A percentile compares a stretch with the other conserved stretches of the same genome.
Evolutionary conservation across 148 eudicot genomes (phyloP).

Genomic region (Silene latifolia): DNA sequence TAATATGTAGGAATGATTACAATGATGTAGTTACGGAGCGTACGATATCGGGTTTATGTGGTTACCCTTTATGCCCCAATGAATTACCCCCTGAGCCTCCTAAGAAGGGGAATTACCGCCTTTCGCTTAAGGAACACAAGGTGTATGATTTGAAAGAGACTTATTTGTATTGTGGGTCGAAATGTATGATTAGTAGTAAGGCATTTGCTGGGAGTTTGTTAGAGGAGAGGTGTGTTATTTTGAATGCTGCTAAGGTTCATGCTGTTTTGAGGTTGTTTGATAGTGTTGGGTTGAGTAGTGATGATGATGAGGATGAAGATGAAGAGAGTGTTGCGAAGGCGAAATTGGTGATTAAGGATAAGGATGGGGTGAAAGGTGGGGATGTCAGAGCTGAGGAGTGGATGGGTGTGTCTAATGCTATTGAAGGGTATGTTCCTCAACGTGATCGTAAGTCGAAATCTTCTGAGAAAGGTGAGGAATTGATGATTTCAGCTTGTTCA

Average conservation of each 20-base stretch:
- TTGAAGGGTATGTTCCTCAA: slow-evolving; percentile 91
- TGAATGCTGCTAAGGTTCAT: slow-evolving; percentile 45
- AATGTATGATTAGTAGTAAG: slow-evolving; percentile 64
- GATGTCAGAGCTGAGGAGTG: slow-evolving; percentile 66
- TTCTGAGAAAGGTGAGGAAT: slow-evolving; percentile 37
- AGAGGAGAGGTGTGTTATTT: slow-evolving; percentile 51
- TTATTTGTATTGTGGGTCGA: slow-evolving; percentile 64
- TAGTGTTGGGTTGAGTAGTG: slow-evolving; percentile 31
- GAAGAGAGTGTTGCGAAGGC: slow-evolving; percentile 34
- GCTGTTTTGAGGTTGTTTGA: slow-evolving; percentile 55
- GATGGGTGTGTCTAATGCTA: slow-evolving; percentile 83
- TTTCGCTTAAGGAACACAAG: slow-evolving; percentile 83
- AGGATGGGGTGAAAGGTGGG: slow-evolving; percentile 39
- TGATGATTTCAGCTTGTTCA: not conserved
- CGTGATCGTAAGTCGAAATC: slow-evolving; percentile 36
- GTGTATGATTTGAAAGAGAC: slow-evolving; percentile 92
- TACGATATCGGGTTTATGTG: slow-evolving; percentile 61
- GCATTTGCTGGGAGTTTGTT: slow-evolving; percentile 63
- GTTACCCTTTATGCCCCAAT: slow-evolving; percentile 77
- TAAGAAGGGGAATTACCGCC: slow-evolving; percentile 65
- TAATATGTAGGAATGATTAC: slow-evolving; percentile 65
- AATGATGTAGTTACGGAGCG: slow-evolving; percentile 79
- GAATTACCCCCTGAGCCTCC: slow-evolving; percentile 52
- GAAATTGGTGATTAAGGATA: slow-evolving; percentile 68
- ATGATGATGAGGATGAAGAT: slow-evolving; percentile 37